Evolutionary conservation across 108 stramenopile genomes (phyloP).

Genomic region (Fragilariopsis cylindrus): DNA sequence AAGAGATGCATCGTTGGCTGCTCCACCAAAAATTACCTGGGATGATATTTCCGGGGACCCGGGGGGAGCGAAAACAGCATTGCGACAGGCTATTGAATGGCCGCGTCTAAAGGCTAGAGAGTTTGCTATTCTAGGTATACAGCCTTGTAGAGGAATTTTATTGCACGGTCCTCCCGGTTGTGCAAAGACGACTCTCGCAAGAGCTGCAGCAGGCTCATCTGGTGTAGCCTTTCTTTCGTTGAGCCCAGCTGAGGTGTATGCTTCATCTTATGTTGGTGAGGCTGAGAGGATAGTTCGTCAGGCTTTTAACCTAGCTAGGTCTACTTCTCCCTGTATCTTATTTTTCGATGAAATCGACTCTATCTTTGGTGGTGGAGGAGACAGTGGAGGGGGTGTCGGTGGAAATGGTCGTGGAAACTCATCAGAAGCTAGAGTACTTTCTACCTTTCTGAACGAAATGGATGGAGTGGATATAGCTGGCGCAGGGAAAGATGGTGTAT

Average conservation of each 20-base stretch:
- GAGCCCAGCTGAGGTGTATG: slow-evolving; percentile 94
- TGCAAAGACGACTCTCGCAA: slow-evolving; percentile 95
- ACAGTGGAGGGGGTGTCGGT: slow-evolving; percentile 20
- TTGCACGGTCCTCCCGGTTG: slow-evolving; percentile 98
- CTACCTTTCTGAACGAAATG: slow-evolving; percentile 97
- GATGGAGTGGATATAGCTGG: slow-evolving; percentile 87
- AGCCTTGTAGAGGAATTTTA: slow-evolving; percentile 79
- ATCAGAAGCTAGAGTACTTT: slow-evolving; percentile 86
- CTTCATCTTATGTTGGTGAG: slow-evolving; percentile 96
- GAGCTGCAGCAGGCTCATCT: slow-evolving; percentile 92
- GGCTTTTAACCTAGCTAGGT: slow-evolving; percentile 90
- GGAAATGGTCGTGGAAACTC: slow-evolving; percentile 68
- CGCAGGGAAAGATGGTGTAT: slow-evolving; percentile 74
- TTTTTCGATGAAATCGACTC: slow-evolving; percentile 99
- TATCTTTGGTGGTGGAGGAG: slow-evolving; percentile 63
- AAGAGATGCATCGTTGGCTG: slow-evolving; percentile 66
- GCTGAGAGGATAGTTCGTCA: slow-evolving; percentile 93
- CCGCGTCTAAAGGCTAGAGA: slow-evolving; percentile 55
- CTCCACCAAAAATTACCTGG: slow-evolving; percentile 73
- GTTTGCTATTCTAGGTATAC: slow-evolving; percentile 59
- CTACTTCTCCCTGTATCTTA: slow-evolving; percentile 93
- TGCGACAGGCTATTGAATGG: slow-evolving; percentile 86
- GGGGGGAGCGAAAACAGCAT: slow-evolving; percentile 79
- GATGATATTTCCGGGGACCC: slow-evolving; percentile 83
- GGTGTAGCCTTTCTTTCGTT: slow-evolving; percentile 93